Base-by-base conservation (phyloP, 441 rosid species). In the Croton setiger region DNA sequence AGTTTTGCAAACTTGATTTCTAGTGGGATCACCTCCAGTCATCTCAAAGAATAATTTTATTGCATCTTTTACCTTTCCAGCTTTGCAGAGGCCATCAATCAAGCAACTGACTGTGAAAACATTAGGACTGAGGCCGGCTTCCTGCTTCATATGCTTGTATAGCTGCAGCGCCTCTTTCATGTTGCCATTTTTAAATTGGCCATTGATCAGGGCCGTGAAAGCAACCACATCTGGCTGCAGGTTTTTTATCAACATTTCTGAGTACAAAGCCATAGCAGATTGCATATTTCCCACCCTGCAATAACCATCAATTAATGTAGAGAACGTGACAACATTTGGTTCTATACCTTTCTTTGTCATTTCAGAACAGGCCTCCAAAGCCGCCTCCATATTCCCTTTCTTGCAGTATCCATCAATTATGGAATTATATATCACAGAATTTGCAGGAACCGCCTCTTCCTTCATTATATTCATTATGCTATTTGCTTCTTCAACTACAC, bases 151-250 rank as follows among this genome's bases (percentile, higher is more conserved):
- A 77, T 81, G 70, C 79, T 91, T 85, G 84, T 80, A 84, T 61
- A 87, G 66, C 43, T 78, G 78, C 13, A 85, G 75, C 36, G 90
- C 97, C 74, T 81, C 86, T 74, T 78, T 78, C 59, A 91, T 72
- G 68, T 89, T 86, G 64, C 90, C 92, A 4, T 71, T 75, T 82
- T 87, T 88, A 74, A 89, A 76, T 47, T 86, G 85, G 49, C 88
- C 90, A 78, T 85, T 87, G 49, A 93, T 91, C 87, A 91, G 85
- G 74, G 84, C 82, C 27, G 97, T 89, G 67, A 86, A 89, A n/a
- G 85, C 80, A 66, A 86, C 84, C 54, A 68, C 78, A 75, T 93
- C 96, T 49, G 96, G 98, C 74, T 66, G 78, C 60, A 89, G 63
- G 53, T 82, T 77, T 75, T 70, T 78, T 44, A 82, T 82, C 66